Conservation (phyloP, 2,329 filamentous ascomycete species). For the Emydomyces testavorans region DNA sequence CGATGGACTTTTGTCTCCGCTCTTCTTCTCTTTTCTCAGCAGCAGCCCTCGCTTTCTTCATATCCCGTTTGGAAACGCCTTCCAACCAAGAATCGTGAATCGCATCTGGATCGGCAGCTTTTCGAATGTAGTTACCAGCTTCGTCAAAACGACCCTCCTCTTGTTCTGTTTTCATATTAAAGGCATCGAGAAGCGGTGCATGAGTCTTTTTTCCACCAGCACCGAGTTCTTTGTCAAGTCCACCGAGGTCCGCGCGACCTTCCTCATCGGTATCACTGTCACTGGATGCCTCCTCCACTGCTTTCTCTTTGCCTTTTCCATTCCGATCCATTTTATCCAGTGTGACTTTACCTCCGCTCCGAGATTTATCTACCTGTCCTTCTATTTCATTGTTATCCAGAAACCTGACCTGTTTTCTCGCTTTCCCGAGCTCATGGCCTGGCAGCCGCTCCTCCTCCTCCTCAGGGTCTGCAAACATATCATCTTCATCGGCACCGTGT, state of each 20-base stretch:
- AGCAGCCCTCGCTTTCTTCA: conserved; percentile 74
- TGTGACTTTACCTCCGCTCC: conserved; percentile 57
- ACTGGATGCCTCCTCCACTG: conserved; percentile 43
- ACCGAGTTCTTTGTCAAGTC: conserved; percentile 79
- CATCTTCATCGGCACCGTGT: conserved; percentile 39
- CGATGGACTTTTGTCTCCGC: conserved; percentile 55
- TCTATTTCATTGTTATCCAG: conserved; percentile 56
- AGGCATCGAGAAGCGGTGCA: conserved; percentile 87
- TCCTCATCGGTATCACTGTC: conserved; percentile 55
- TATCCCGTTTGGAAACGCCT: conserved; percentile 85
- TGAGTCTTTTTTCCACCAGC: conserved; percentile 84
- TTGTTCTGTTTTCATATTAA: conserved; percentile 83
- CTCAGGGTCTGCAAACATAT: conserved; percentile 72
- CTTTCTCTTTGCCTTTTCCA: conserved; percentile 37
- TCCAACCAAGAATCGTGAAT: conserved; percentile 88
- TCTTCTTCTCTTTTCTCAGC: conserved; percentile 76
- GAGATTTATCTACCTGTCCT: conserved; percentile 65
- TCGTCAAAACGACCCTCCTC: conserved; percentile 91
- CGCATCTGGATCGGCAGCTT: conserved; percentile 77
- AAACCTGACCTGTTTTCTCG: conserved; percentile 51
- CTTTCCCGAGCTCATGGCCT: conserved; percentile 42
- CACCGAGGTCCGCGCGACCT: conserved; percentile 57
- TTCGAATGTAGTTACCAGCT: conserved; percentile 79
- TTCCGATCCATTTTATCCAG: conserved; percentile 43
- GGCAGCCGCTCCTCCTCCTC: conserved; percentile 47